These are phyloP conservation scores for Smallanthus sonchifolius DNA, from an alignment of 129 eudicot species.

Conservation along the genomic window DNA sequence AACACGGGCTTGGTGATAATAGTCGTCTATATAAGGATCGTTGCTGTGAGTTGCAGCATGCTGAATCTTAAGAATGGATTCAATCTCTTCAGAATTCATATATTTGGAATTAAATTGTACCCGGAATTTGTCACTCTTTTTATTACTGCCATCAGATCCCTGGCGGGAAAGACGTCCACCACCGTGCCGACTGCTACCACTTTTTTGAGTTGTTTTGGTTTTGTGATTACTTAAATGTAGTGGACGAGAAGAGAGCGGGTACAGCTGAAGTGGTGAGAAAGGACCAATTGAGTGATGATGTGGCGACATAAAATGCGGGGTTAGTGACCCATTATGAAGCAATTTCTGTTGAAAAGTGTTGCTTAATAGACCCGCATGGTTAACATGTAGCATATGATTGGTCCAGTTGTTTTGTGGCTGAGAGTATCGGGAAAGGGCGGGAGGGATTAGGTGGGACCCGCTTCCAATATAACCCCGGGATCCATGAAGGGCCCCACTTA, in stretches of 20 bases:
- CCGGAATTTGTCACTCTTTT: slow-evolving; percentile 46
- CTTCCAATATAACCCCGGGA: slow-evolving; percentile 44
- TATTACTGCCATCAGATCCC: slow-evolving; percentile 57
- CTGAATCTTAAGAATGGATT: slow-evolving; percentile 79
- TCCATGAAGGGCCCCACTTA: slow-evolving; percentile 48
- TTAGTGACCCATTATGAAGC: slow-evolving; percentile 55
- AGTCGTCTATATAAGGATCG: slow-evolving; percentile 90
- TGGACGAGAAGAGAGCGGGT: slow-evolving; percentile 53
- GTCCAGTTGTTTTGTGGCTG: slow-evolving; percentile 61
- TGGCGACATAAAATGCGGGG: slow-evolving; percentile 50
- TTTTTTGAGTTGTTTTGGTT: slow-evolving; percentile 42
- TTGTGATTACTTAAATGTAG: slow-evolving; percentile 59
- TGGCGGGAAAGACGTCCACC: slow-evolving; percentile 61
- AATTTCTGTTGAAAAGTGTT: slow-evolving; percentile 67
- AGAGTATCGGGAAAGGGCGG: slow-evolving; percentile 43
- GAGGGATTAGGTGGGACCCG: slow-evolving; percentile 42
- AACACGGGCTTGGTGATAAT: slow-evolving; percentile 87
- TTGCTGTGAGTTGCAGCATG: slow-evolving; percentile 83
- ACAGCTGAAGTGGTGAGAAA: slow-evolving; percentile 47
- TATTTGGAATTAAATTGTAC: slow-evolving; percentile 75
- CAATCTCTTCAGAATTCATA: slow-evolving; percentile 93
- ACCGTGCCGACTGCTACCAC: slow-evolving; percentile 40
- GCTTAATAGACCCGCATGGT: slow-evolving; percentile 63
- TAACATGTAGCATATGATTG: slow-evolving; percentile 62
- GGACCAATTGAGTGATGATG: slow-evolving; percentile 58